Base-by-base conservation (phyloP, 73 alveolate genomes). In the Paramecium pentaurelia region DNA sequence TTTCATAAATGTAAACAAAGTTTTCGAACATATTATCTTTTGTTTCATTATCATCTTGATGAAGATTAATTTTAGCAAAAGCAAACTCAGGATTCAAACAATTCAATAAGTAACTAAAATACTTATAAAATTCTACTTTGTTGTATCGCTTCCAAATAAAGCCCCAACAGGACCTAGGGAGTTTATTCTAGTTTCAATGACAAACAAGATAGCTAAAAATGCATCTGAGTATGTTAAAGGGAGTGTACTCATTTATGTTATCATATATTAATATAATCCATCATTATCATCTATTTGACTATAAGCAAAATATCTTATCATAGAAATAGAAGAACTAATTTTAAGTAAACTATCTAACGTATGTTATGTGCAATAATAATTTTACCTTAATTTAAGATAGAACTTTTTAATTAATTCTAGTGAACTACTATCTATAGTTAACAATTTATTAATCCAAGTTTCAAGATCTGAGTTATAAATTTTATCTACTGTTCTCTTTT, bases 71-170 rank as follows among this genome's bases (percentile, higher is more conserved):
- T 64, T 42, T 64, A 25, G 51, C 51, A 64, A 64, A 64, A 1
- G 84, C 30, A 64, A 64, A 64, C 22, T 32, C 47, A 27, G 84
- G 84, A 40, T 73, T 80, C 18, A 80, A 36, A 47, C 77, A 44
- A 64, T 80, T 80, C 25, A 45, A 80, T 22, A 80, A 47, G 18
- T 80, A 80, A 12, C 91, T 80, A 44, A 45, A 80, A 44, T 27
- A 44, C 8, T 0, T 20, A 47, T 10, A 20, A 6, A 40, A 44
- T 80, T 20, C 49, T 80, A 80, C 91, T 80, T 80, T 25, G 91
- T 45, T 9, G 91, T 80, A 49, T 80, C 91, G 6, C 77, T 42
- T n/a, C 91, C 91, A 80, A 80, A 80, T 45, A 80, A 40, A 3
- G 91, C 91, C 3, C 77, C 91, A 5, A 45, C 34, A 2, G 71